phyloP scores from a whole-genome alignment of 345 rosid genomes.

The Ceriops tagal region DNA sequence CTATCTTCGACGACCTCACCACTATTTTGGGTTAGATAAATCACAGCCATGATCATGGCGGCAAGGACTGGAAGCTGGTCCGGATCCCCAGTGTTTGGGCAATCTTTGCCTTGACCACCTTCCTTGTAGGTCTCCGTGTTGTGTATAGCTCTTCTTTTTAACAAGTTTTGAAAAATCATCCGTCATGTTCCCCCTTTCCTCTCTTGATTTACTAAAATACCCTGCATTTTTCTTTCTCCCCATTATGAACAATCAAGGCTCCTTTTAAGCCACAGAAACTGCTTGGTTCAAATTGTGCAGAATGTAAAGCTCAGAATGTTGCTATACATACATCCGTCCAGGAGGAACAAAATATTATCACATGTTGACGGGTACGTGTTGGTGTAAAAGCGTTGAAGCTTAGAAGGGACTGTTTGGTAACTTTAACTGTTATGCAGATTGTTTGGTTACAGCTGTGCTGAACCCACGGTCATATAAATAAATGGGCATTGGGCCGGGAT shows the following conservation, averaged over 20 bases:
- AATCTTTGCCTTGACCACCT: slow-evolving; percentile 27
- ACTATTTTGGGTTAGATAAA: slow-evolving; percentile 42
- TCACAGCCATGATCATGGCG: slow-evolving; percentile 38
- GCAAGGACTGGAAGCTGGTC: slow-evolving; percentile 59
- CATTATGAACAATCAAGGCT: neutral
- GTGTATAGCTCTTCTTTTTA: slow-evolving; percentile 14
- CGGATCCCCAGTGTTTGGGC: slow-evolving; percentile 45
- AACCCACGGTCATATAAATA: slow-evolving; percentile 11
- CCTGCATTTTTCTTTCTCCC: neutral
- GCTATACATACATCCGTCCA: too few species aligned
- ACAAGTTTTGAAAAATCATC: slow-evolving; percentile 14
- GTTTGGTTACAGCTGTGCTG: too few species aligned
- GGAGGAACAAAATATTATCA: too few species aligned
- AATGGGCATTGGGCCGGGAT: slow-evolving; percentile 26
- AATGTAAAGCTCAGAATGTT: too few species aligned
- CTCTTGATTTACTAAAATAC: slow-evolving; percentile 18
- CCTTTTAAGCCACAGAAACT: neutral
- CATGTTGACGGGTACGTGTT: too few species aligned
- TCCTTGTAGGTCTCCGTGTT: neutral
- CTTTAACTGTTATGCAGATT: too few species aligned
- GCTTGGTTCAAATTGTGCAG: neutral
- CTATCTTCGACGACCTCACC: slow-evolving; percentile 14
- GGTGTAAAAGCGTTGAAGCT: too few species aligned
- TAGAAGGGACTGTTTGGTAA: too few species aligned
- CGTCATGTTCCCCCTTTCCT: slow-evolving; percentile 10